These are phyloP conservation scores for Cercospora sp. DNA, from an alignment of 2,329 filamentous ascomycete genomes.

Conservation along the genomic window DNA sequence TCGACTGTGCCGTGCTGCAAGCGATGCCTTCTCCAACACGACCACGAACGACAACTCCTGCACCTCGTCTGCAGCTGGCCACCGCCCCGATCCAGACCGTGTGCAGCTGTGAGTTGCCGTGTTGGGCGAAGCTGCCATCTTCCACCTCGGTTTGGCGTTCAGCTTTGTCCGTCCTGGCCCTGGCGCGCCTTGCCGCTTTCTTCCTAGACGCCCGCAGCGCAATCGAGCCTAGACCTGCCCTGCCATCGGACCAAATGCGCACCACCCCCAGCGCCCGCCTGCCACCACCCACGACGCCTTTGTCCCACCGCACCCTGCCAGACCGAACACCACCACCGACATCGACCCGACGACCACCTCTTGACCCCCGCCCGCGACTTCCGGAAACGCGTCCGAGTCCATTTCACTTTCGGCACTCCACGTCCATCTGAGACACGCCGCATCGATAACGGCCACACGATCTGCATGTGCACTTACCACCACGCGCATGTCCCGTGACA, in stretches of 20 bases:
- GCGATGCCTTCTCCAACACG: not conserved
- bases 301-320: not conserved
- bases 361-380: not conserved
- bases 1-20: not conserved
- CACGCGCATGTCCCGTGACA: constrained; percentile 7
- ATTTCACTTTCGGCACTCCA: constrained; percentile 4
- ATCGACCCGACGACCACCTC: not conserved
- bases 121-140: not conserved
- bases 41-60: not conserved
- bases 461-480: constrained; percentile 2
- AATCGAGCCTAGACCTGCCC: not conserved
- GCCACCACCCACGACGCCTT: not conserved
- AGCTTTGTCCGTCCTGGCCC: not conserved
- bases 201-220: not conserved
- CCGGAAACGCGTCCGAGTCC: not conserved
- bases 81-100: not conserved
- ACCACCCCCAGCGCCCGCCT: not conserved
- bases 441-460: constrained; percentile 18
- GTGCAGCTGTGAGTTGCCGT: not conserved
- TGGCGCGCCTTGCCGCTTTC: not conserved
- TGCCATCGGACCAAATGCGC: not conserved
- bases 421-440: constrained; percentile 1
- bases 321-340: not conserved
- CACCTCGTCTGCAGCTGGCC: not conserved
- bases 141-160: not conserved